Conservation (phyloP, 495 filamentous ascomycete species). For the Cercophora sp. region DNA sequence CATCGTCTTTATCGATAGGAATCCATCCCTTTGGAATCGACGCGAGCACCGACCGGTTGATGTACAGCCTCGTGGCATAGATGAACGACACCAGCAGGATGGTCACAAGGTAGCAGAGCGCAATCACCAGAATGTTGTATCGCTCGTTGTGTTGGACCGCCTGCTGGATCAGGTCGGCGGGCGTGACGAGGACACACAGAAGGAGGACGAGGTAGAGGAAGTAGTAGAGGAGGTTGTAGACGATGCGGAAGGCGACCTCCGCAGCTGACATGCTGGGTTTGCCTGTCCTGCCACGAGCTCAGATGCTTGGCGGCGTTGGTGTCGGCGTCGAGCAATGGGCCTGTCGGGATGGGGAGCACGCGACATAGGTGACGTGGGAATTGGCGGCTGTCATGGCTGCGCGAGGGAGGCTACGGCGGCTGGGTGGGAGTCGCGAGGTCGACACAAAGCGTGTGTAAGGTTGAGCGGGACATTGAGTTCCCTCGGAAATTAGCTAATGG, state of each 20-base stretch:
- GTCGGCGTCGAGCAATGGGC: too few relatives aligned
- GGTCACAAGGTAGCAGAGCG: conserved; percentile 72
- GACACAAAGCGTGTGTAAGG: too few relatives aligned
- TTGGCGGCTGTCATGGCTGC: too few relatives aligned
- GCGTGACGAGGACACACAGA: conserved; percentile 72
- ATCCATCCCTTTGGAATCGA: conserved; percentile 82
- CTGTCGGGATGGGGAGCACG: too few relatives aligned
- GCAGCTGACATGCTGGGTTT: conserved; percentile 6
- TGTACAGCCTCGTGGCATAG: conserved; percentile 84
- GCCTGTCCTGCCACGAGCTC: too few relatives aligned
- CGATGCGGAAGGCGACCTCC: conserved; percentile 60
- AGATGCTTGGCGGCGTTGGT: too few relatives aligned
- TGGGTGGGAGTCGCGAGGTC: too few relatives aligned
- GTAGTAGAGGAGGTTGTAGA: conserved; percentile 78
- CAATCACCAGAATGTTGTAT: conserved; percentile 82
- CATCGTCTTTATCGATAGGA: conserved; percentile 73
- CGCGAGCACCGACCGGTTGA: conserved; percentile 69
- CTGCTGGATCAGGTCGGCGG: conserved; percentile 79
- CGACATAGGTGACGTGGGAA: too few relatives aligned
- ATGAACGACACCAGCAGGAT: conserved; percentile 67
- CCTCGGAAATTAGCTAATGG: too few relatives aligned
- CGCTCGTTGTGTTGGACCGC: conserved; percentile 58
- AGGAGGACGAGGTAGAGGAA: conserved; percentile 69
- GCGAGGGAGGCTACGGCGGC: too few relatives aligned
- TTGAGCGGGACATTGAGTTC: too few relatives aligned